Evolutionary conservation across 192 early-diverging fungal species (phyloP), one percentile per base, ranked within the genome.

Genomic region (Coemansia asiatica): DNA sequence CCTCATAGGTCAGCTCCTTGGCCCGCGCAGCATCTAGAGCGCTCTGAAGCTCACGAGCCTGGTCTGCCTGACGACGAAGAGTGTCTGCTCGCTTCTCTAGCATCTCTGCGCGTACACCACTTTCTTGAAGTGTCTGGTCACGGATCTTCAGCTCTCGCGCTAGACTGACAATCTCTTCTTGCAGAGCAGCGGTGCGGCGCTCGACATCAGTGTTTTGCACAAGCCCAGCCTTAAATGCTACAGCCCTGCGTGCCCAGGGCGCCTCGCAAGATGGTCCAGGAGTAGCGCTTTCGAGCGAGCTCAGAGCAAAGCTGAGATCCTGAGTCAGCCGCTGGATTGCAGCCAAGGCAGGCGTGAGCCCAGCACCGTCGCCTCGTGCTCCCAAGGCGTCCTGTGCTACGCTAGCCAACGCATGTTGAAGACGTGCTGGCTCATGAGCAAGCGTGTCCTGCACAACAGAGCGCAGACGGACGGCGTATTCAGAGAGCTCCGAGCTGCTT

Each of bases 171-270:
- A 95, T 88, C 57, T 98, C 92, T 15, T 90, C 91, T 55, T 85
- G 86, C 38, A 90, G 83, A 28, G 87, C 83, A 61, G 90, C 88
- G 13, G 91, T 82, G 73, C 92, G 87, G 26, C 86, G 86, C 66
- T 93, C 86, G 56, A 91, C 85, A 31, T 94, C 92, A 15, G 85
- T 75, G 74, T 95, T 96, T 23, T 94, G 82, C 47, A 89, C 81
- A 50, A 93, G 89, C 49, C 90, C 88, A 0, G 83, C 86, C 71
- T 95, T 94, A 79, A 95, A 84, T 38, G 88, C 85, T 49, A 84
- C 84, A n/a, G 94, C 91, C 8, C 94, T 83, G 60, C 79, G 76
- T 46, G 88, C 68, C 95, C 95, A 96, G 21, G 94, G 93, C 56
- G 88, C 81, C 44, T 84, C 87, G 6, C 67, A 4, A 8, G 23